Evolutionary conservation across 768 basidiomycete genomes (phyloP), one percentile per base, ranked within the genome.

Genomic region (Podaxis sp.): DNA sequence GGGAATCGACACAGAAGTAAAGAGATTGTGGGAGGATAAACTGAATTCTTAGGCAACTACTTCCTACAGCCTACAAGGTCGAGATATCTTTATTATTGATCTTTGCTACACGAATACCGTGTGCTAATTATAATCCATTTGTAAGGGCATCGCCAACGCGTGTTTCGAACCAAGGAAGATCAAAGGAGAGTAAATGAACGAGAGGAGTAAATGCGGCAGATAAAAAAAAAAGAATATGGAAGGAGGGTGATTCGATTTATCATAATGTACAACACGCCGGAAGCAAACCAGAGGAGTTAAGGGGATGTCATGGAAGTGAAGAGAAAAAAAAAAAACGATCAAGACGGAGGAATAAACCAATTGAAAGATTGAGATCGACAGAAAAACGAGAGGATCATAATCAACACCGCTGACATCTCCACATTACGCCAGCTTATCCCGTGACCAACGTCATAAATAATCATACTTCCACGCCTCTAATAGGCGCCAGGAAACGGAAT

Each of bases 1-100:
- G 17, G 79, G 79, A 0, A 66, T 81, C 4, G 72, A 79, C 13
- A 67, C 64, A 3, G 79, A 82, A 0, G 65, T 88, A n/a, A 67
- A 67, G n/a, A 76, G 72, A 66, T 70, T 91, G 43, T 90, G 88
- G 88, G 73, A 57, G 12, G 70, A 71, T 65, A 66, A 67, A 51
- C 15, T 55, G 13, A 33, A 22, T 50, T 46, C 15, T 9, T n/a
- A 19, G 17, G 43, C 17, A 19, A 46, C 8, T 33, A 46, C 2
- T 33, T 9, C 8, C 29, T 33, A 1, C 29, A 33, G 29, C 29
- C 33, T 33, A 33, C 9, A 8, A 33, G 33, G 33, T 33, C 8
- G 33, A 46, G 1, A 19, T 46, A 46, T 46, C 15, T 46, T 46
- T 46, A 46, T 46, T 46, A 46, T 46, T 9, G 43, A 15, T 33